Evolutionary conservation across 2,329 filamentous ascomycete species (phyloP).

Genomic region (Tolypocladium ophioglossoides): DNA sequence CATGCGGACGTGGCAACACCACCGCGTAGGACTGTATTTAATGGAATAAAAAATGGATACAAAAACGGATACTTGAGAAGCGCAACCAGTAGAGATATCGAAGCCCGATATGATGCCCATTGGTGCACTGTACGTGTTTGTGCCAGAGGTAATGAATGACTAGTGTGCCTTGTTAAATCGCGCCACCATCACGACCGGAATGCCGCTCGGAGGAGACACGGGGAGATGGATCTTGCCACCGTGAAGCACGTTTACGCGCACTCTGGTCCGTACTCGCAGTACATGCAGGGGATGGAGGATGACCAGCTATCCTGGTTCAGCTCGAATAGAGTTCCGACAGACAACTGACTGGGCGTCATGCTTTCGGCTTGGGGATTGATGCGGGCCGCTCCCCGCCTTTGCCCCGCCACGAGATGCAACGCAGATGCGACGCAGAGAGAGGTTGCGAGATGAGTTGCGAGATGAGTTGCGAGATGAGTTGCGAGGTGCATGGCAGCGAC

Average conservation of each 20-base stretch:
- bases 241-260: not conserved
- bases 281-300: too few relatives aligned
- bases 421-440: too few relatives aligned
- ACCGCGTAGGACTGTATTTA: not conserved
- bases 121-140: not conserved
- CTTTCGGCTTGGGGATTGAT: not conserved
- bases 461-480: too few relatives aligned
- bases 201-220: not conserved
- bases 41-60: not conserved
- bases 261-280: too few relatives aligned
- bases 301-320: too few relatives aligned
- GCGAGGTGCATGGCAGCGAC: too few relatives aligned
- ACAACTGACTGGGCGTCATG: not conserved
- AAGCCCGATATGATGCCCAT: not conserved
- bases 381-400: not conserved
- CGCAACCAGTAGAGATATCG: not conserved
- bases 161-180: not conserved
- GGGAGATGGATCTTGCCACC: not conserved
- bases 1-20: not conserved
- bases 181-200: not conserved
- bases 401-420: not conserved
- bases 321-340: too few relatives aligned
- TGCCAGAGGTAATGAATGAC: not conserved
- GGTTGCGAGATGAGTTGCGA: too few relatives aligned
- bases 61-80: not conserved